phyloP scores from a whole-genome alignment of 2,329 filamentous ascomycete species.

The Albifimbria verrucaria region DNA sequence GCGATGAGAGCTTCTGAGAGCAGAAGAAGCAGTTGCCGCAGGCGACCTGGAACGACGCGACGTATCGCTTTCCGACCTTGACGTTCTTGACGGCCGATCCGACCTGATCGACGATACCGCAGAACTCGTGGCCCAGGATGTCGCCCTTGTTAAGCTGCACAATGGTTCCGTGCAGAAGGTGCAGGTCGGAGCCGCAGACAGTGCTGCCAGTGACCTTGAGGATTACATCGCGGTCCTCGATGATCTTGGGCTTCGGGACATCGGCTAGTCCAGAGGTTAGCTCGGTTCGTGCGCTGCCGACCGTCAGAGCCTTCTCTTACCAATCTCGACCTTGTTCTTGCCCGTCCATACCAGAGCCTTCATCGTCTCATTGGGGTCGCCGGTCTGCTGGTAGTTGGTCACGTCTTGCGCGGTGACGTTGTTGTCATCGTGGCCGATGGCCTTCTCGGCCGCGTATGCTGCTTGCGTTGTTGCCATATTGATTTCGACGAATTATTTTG shows the following conservation, averaged over 20 bases:
- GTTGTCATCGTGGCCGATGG: constrained; percentile 64
- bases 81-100: constrained; percentile 53
- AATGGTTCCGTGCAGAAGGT: constrained; percentile 54
- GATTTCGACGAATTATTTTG: background rate
- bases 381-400: constrained; percentile 49
- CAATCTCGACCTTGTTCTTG: constrained; percentile 72
- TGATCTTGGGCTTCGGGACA: constrained; percentile 65
- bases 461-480: constrained; percentile 47
- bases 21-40: constrained; percentile 73
- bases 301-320: constrained; percentile 28
- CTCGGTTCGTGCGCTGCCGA: background rate
- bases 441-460: constrained; percentile 64
- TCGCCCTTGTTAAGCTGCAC: constrained; percentile 61
- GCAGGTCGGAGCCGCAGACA: constrained; percentile 57
- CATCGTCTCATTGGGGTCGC: constrained; percentile 62
- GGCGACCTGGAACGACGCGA: constrained; percentile 84
- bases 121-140: constrained; percentile 64
- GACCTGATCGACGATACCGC: constrained; percentile 51
- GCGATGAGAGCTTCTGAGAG: constrained; percentile 71
- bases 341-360: constrained; percentile 79
- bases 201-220: constrained; percentile 69
- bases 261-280: constrained; percentile 40
- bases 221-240: constrained; percentile 75
- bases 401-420: constrained; percentile 67
- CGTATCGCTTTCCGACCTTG: constrained; percentile 65